Base-by-base conservation (phyloP, 2,329 filamentous ascomycete species). In the Clarireedia monteithiana region DNA sequence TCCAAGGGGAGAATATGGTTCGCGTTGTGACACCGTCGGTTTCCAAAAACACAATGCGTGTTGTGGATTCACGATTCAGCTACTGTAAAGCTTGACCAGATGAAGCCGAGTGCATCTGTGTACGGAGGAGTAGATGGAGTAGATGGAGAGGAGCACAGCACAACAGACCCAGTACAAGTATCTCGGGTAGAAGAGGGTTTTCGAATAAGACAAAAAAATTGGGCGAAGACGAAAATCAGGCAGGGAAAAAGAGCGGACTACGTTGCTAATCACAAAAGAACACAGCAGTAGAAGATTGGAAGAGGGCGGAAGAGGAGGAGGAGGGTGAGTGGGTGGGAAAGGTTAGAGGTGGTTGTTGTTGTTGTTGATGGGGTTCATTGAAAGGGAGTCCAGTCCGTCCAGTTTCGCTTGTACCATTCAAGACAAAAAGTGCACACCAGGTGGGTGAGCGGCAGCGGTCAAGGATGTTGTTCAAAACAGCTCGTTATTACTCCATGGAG, bases 201-300 rank as follows among this genome's bases (percentile, higher is more conserved):
- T 38, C 39, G 27, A 30, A 30, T 2, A 30, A 30, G 27, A 30
- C 6, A 9, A 10, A 40, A 15, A n/a, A 7, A 4, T 15, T 2
- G 39, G 9, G 15, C 24, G n/a, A 45, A 23, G 24, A 36, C 34
- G 34, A 24, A 42, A 17, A 48, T 9, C 4, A 23, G 34, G 17
- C 10, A n/a, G 38, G 45, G 49, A 49, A 26, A 50, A 55, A 49
- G 52, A 55, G 36, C 42, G 52, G 46, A 55, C 52, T 54, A 34
- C 26, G 46, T 44, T 55, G 38, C n/a, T 42, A 36, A 54, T 40
- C 24, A 50, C 52, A 39, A 50, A 50, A 34, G 36, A 42, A 34
- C 26, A 55, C 26, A 34, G 34, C 36, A 49, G 44, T 27, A 26
- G 17, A 34, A 48, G n/a, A 26, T 39, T 7, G 20, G 20, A 17